Conservation (phyloP, 345 rosid species). For the Erysimum cheiranthoides region DNA sequence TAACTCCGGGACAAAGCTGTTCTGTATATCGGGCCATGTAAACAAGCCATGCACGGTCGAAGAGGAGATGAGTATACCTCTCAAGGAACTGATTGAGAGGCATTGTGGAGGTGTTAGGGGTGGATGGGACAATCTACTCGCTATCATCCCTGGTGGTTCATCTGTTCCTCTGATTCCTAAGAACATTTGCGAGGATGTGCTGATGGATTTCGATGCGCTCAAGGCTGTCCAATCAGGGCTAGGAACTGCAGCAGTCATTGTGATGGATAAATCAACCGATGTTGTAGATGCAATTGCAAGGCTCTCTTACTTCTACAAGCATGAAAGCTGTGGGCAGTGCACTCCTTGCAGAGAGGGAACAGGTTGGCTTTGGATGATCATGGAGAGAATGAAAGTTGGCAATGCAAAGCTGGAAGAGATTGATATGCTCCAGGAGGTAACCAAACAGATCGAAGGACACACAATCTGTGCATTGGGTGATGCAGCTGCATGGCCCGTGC, state of each 20-base stretch:
- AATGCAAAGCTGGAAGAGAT: conserved; percentile 97
- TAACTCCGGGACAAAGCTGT: conserved; percentile 87
- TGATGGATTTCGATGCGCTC: conserved; percentile 98
- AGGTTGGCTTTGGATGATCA: conserved; percentile 99
- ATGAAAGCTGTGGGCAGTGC: conserved; percentile 99
- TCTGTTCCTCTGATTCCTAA: conserved; percentile 92
- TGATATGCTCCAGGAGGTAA: conserved; percentile 98
- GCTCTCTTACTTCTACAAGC: conserved; percentile 97
- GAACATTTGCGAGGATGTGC: conserved; percentile 83
- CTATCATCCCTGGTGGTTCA: conserved; percentile 94
- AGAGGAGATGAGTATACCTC: conserved; percentile 96
- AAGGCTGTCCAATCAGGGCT: conserved; percentile 95
- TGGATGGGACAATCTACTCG: conserved; percentile 97
- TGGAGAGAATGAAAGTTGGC: conserved; percentile 97
- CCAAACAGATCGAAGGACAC: conserved; percentile 98
- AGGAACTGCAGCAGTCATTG: conserved; percentile 96
- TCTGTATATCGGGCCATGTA: conserved; percentile 90
- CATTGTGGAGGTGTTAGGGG: conserved; percentile 98
- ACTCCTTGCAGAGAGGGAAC: conserved; percentile 99
- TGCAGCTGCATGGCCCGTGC: conserved; percentile 99
- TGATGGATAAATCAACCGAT: conserved; percentile 99
- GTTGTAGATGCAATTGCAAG: conserved; percentile 98
- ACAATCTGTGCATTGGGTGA: conserved; percentile 99
- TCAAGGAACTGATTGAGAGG: conserved; percentile 90
- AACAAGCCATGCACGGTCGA: conserved; percentile 96